Percentiles rank a stretch among this genome's conserved stretches.
These are phyloP conservation scores for Bryum argenteum DNA, from an alignment of 225 moss, liverwort and hornwort species.

Conservation along the genomic window DNA sequence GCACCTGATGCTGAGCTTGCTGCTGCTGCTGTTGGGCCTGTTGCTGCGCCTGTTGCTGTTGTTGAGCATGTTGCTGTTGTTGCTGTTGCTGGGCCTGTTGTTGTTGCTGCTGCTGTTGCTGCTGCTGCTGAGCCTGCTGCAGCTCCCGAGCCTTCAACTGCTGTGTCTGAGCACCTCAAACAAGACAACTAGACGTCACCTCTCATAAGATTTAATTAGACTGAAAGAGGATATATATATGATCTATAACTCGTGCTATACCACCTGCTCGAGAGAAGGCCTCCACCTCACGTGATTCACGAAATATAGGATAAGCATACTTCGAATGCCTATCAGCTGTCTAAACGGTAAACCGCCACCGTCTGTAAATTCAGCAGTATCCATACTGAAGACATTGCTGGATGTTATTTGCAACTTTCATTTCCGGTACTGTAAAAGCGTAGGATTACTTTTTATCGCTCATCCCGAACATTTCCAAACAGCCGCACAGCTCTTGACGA, in stretches of 20 bases:
- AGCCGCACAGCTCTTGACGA: neutral
- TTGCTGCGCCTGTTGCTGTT: conserved; percentile 58
- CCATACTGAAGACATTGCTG: neutral
- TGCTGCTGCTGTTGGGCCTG: conserved; percentile 62
- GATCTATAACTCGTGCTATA: too few species aligned
- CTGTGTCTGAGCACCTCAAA: conserved; percentile 65
- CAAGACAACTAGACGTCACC: conserved; percentile 19
- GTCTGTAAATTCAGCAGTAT: neutral
- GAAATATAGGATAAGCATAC: neutral
- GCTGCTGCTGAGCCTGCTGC: conserved; percentile 47
- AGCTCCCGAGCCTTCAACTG: conserved; percentile 92
- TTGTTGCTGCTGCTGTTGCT: conserved; percentile 55
- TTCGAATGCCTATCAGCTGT: neutral
- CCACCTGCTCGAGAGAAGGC: too few species aligned
- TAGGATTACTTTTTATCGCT: neutral
- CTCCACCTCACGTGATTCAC: too few species aligned
- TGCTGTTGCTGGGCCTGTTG: conserved; percentile 53
- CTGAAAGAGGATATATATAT: too few species aligned
- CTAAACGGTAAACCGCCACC: conserved; percentile 8
- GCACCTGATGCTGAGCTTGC: conserved; percentile 55
- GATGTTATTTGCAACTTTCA: neutral
- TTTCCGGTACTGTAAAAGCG: neutral
- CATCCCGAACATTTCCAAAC: neutral
- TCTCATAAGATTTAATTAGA: too few species aligned
- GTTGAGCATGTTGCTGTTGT: conserved; percentile 46